Percentiles rank a stretch among this genome's conserved stretches.
Evolutionary conservation across 2,329 filamentous ascomycete species (phyloP).

Genomic region (Claviceps purpurea): DNA sequence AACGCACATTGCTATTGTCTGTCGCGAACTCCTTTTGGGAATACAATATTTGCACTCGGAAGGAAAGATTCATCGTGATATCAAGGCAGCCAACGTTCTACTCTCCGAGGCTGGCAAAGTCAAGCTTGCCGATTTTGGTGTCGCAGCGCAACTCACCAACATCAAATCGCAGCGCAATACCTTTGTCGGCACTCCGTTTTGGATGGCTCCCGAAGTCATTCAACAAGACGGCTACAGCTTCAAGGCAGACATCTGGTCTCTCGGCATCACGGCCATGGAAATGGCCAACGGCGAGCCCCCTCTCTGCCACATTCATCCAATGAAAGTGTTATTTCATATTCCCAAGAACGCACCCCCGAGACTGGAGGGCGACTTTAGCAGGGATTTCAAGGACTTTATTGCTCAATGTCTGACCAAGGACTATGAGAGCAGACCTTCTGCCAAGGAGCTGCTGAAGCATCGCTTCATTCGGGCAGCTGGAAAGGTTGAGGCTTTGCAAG

Average conservation of each 20-base stretch:
- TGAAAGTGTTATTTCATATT: slow-evolving; percentile 88
- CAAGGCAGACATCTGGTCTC: slow-evolving; percentile 87
- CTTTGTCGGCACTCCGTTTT: slow-evolving; percentile 93
- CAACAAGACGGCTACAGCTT: slow-evolving; percentile 73
- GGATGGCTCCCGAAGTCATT: slow-evolving; percentile 94
- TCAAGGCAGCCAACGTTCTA: slow-evolving; percentile 94
- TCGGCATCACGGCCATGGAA: slow-evolving; percentile 86
- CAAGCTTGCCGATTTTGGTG: slow-evolving; percentile 93
- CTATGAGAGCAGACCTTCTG: slow-evolving; percentile 68
- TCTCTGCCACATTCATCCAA: slow-evolving; percentile 71
- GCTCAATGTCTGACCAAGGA: slow-evolving; percentile 86
- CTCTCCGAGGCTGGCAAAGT: slow-evolving; percentile 83
- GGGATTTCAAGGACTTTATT: slow-evolving; percentile 89
- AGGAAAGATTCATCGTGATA: slow-evolving; percentile 91
- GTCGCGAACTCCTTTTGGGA: slow-evolving; percentile 76
- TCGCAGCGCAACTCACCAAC: slow-evolving; percentile 90
- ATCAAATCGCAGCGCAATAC: slow-evolving; percentile 97
- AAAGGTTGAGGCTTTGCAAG: slow-evolving; percentile 76
- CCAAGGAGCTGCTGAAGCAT: slow-evolving; percentile 77
- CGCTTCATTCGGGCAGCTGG: slow-evolving; percentile 79
- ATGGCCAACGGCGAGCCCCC: slow-evolving; percentile 83
- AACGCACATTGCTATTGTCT: slow-evolving; percentile 84
- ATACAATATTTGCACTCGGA: slow-evolving; percentile 88
- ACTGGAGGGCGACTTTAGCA: slow-evolving; percentile 75
- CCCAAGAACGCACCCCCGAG: slow-evolving; percentile 77